Evolutionary conservation across 1,284 basidiomycete species (phyloP), one percentile per base, ranked within the genome.

Genomic region (Pseudozyma flocculosa): DNA sequence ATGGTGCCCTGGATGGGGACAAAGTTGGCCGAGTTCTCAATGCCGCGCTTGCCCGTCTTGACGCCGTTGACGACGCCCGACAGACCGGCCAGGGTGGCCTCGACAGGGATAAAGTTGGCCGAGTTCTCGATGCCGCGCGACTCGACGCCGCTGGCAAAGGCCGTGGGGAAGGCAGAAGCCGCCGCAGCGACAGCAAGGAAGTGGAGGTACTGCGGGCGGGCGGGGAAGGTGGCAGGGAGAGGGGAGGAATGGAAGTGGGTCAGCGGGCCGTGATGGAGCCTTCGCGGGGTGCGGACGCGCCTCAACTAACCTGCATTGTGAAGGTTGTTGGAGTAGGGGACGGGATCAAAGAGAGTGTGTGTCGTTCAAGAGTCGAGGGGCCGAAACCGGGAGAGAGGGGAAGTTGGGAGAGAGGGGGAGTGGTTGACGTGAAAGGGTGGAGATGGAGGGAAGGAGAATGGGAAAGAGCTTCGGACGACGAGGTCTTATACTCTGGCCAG

Each of bases 11-110:
- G 53, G 36, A 64, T 50, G 37, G 61, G 61, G n/a, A 47, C 50
- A 17, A 64, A 53, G 46, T 59, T 56, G 56, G 56, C 59, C 50
- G 48, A 29, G 61, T 60, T 64, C 45, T 59, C 53, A 36, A 60
- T 47, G 42, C 41, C 42, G 36, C 18, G 17, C 14, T 19, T 19
- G 36, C 36, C 17, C 4, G 36, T 19, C 5, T 5, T 5, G 15
- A 38, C 18, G 8, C 43, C 48, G 56, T 59, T 63, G 32, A 45
- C 26, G 29, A 64, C 61, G n/a, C 26, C 24, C 0, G 61, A 57
- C 34, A 64, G 61, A 21, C 45, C 61, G 26, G 61, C 56, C 22
- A 50, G 29, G 36, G 56, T 59, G 37, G 32, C 61, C 53, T 63
- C 17, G 53, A 63, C 50, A 23, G 61, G 61, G 8, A 59, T 17